A percentile compares a stretch with the other conserved stretches of the same genome.
phyloP scores from a whole-genome alignment of 257 asterid species.

The Solanum virginianum region DNA sequence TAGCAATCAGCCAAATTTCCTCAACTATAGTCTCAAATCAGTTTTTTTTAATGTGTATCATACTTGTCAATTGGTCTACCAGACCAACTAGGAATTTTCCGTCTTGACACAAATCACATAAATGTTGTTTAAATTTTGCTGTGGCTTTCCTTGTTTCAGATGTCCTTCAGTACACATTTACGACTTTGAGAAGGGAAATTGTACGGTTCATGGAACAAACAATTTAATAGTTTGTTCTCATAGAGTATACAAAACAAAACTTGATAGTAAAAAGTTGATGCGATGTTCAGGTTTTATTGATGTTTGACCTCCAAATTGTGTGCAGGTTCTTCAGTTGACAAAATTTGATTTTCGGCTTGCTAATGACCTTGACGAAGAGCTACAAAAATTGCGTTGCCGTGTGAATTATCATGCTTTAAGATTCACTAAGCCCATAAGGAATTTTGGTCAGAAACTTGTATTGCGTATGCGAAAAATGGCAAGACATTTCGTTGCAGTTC shows the following conservation, averaged over 20 bases:
- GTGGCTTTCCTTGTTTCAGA: background rate
- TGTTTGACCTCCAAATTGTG: background rate
- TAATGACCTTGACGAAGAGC: slow-evolving; percentile 72
- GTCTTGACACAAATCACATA: background rate
- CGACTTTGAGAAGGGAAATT: background rate
- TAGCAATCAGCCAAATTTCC: background rate
- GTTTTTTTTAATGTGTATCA: background rate
- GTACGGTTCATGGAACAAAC: background rate
- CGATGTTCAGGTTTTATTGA: background rate
- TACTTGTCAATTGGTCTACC: background rate
- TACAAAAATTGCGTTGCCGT: slow-evolving; percentile 88
- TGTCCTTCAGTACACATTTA: background rate
- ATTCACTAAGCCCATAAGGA: slow-evolving; percentile 76
- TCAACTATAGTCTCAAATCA: background rate
- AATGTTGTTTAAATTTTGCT: background rate
- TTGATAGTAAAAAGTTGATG: background rate
- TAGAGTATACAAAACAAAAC: background rate
- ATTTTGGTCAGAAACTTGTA: slow-evolving; percentile 72
- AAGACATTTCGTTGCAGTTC: slow-evolving; percentile 79
- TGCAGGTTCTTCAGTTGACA: slow-evolving; percentile 98
- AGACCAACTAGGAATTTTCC: background rate
- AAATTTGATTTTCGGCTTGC: slow-evolving; percentile 95
- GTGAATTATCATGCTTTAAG: slow-evolving; percentile 90
- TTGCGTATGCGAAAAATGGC: slow-evolving; percentile 74
- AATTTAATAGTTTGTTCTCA: background rate